Percentiles rank a stretch among this genome's conserved stretches.
Conservation (phyloP, 2,329 filamentous ascomycete species). For the Botrytis cinerea region DNA sequence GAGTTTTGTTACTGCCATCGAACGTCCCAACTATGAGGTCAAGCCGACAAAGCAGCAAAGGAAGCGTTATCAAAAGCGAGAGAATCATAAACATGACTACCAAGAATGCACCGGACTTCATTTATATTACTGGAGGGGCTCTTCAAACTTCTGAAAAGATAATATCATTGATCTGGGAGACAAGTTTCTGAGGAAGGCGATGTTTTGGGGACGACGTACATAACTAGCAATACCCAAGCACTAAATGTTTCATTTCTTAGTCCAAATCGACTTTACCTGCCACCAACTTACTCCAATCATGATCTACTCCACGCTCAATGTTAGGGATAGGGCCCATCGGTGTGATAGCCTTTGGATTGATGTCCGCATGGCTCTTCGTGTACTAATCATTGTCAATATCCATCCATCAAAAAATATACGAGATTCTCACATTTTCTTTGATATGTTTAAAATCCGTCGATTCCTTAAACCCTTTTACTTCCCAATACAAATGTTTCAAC, state of each 20-base stretch:
- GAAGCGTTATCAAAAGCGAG: neutral
- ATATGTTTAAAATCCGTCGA: slow-evolving; percentile 45
- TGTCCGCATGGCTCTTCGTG: slow-evolving; percentile 76
- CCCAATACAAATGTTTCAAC: slow-evolving; percentile 68
- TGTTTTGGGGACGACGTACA: neutral
- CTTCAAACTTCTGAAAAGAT: neutral
- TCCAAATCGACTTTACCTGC: slow-evolving; percentile 83
- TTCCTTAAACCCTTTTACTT: slow-evolving; percentile 52
- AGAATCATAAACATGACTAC: neutral
- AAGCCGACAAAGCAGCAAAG: neutral
- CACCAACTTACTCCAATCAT: slow-evolving; percentile 56
- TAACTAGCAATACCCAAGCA: neutral
- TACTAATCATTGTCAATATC: slow-evolving; percentile 61
- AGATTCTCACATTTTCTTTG: slow-evolving; percentile 48
- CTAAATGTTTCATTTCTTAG: slow-evolving; percentile 65
- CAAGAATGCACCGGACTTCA: neutral
- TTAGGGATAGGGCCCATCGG: slow-evolving; percentile 83
- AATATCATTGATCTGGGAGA: neutral
- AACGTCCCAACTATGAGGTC: neutral
- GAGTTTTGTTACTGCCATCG: neutral
- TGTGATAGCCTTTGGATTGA: slow-evolving; percentile 72
- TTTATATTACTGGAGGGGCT: neutral
- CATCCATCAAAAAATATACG: neutral
- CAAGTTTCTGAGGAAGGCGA: neutral
- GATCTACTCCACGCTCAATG: slow-evolving; percentile 65